Percentiles rank a stretch among this genome's conserved stretches.
Conservation (phyloP, 768 basidiomycete genomes). For the Naganishia vishniacii region DNA sequence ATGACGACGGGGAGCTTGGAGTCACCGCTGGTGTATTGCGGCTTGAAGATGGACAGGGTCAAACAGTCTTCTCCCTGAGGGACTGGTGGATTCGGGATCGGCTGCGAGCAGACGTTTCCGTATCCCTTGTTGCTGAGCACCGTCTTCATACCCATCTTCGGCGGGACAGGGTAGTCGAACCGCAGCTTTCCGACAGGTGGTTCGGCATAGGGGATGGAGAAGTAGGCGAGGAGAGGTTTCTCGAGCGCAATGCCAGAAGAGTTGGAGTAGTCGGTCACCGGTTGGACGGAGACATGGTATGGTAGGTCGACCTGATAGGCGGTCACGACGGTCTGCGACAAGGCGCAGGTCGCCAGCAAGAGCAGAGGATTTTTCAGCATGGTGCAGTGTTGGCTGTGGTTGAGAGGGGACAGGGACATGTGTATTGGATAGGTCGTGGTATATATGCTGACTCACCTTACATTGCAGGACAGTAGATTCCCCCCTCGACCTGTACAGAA, state of each 20-base stretch:
- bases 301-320: conserved; percentile 11
- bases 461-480: too few species aligned
- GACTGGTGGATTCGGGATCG: neutral
- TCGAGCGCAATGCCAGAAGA: conserved; percentile 8
- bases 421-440: neutral
- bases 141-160: neutral
- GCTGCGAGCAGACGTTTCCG: conserved; percentile 16
- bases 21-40: neutral
- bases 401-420: neutral
- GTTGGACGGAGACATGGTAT: conserved; percentile 15
- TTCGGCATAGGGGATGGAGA: conserved; percentile 24
- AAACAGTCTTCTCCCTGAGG: conserved; percentile 34
- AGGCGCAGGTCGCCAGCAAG: neutral
- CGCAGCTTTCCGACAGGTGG: conserved; percentile 20
- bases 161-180: conserved; percentile 7
- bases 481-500: too few species aligned
- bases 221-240: conserved; percentile 21
- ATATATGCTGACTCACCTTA: conserved; percentile 2
- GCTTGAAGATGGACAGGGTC: conserved; percentile 46
- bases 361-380: conserved; percentile 13
- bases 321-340: neutral
- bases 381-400: neutral
- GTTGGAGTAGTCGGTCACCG: conserved; percentile 8
- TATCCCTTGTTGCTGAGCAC: conserved; percentile 5
- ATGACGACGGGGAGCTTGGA: conserved; percentile 33